Base-by-base conservation (phyloP, 148 eudicot species). In the Camellia lanceoleosa region DNA sequence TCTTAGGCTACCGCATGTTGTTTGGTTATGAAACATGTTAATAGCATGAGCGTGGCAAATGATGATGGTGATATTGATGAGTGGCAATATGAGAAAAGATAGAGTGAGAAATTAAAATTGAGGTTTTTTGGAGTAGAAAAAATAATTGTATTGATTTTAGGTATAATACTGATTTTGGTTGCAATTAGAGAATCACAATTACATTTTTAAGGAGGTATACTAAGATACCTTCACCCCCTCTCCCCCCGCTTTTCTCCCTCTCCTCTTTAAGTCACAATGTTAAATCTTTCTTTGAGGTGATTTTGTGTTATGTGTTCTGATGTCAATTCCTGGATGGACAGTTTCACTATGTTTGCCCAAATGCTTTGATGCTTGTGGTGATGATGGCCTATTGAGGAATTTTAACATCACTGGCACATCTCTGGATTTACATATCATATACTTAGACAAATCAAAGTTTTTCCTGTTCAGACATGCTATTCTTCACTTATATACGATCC, bases 351-450 rank as follows among this genome's bases (percentile, higher is more conserved):
- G 18, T 68, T 69, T 15, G 30, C 5, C 55, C 8, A 12, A 44
- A 56, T 38, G 52, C 56, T 44, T 69, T 44, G 7, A 78, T 55
- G 52, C 58, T 68, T 56, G 12, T 56, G 66, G 13, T 65, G 71
- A 46, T 41, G 20, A 59, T 42, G 54, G 73, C 38, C 5, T 14
- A 5, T 70, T 58, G 73, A 66, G 73, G 80, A 78, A 78, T 59
- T 55, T 68, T 68, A 52, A 14, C 43, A 14, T 16, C 55, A 18
- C 44, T n/a, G 46, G 41, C 15, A 44, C 43, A 43, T 79, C 20
- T 41, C 13, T 10, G 42, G 19, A 67, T 49, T 20, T 54, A 51
- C 12, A 41, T 4, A 6, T 46, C 20, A 63, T 67, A 5, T 20
- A 64, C 43, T 62, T 23, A 2, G 23, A 46, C 10, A 60, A 9